Evolutionary conservation across 2,329 filamentous ascomycete species (phyloP).

Genomic region (Calycina herbarum): DNA sequence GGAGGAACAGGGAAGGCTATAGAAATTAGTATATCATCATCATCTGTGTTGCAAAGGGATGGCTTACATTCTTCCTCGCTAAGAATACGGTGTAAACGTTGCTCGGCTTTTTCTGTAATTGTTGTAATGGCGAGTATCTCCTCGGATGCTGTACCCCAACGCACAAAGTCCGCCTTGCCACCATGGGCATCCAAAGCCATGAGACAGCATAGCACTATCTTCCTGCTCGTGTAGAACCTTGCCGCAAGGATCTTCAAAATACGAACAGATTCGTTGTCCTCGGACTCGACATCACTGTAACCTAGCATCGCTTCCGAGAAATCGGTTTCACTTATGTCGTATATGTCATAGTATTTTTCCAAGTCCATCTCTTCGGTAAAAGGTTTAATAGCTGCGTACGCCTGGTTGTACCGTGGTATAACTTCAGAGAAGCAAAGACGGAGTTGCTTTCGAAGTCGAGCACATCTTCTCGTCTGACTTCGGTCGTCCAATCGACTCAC

Average conservation of each 20-base stretch:
- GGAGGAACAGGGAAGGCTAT: constrained; percentile 54
- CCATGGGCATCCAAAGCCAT: constrained; percentile 83
- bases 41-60: constrained; percentile 20
- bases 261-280: constrained; percentile 76
- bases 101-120: constrained; percentile 61
- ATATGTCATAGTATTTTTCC: constrained; percentile 90
- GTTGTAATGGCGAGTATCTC: constrained; percentile 67
- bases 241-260: constrained; percentile 79
- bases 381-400: constrained; percentile 65
- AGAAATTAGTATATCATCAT: constrained; percentile 28
- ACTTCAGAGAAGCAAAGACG: constrained; percentile 67
- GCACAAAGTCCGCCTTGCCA: constrained; percentile 70
- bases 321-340: constrained; percentile 74
- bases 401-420: constrained; percentile 70
- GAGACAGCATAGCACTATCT: constrained; percentile 85
- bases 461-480: constrained; percentile 74
- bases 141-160: constrained; percentile 78
- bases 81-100: constrained; percentile 67
- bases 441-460: constrained; percentile 75
- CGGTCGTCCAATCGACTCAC: constrained; percentile 87
- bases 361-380: constrained; percentile 79
- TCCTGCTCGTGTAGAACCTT: constrained; percentile 76
- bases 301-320: constrained; percentile 68
- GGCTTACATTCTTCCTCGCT: constrained; percentile 76
- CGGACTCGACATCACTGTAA: constrained; percentile 65